Evolutionary conservation across 1,139 yeast species (phyloP), one percentile per base, ranked within the genome.

Genomic region (Blastobotrys aristatus): DNA sequence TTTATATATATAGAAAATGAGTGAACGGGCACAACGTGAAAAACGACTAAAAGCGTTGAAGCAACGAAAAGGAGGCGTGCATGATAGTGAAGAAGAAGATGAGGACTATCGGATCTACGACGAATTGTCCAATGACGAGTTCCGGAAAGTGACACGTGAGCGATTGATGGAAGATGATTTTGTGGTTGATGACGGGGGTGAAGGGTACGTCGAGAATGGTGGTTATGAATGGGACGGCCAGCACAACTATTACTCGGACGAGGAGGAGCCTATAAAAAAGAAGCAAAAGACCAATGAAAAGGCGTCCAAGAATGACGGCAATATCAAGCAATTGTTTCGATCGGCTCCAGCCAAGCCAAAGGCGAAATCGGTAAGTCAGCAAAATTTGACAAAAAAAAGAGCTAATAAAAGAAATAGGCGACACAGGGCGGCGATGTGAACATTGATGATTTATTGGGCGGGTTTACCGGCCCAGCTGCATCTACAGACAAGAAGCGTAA

Each of bases 171-270:
- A 85, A 54, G 97, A 90, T 61, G 96, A 90, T 62, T 92, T 92
- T 63, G 92, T 92, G 43, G 96, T 88, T 2, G 97, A 89, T 61
- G 97, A 92, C 63, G 81, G 84, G 55, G 96, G 95, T 13, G 83
- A 82, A 55, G 94, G 94, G 0, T 92, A 92, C 61, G 90, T 87
- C 1, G 97, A 92, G 59, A 85, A 84, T 43, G 97, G 97, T 46
- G 87, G 76, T 13, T 95, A 90, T 58, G 95, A 88, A 53, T 86
- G 95, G 95, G 89, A 81, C 48, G 67, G 73, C 10, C 69, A 73
- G 8, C 69, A 79, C 46, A 73, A 76, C 13, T 77, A 77, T 58
- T 75, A 76, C 47, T 76, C 79, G 0, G 84, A 78, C 45, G 82
- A 76, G 39, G 82, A 76, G 8, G 73, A 66, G 1, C 68, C 2